A percentile compares a stretch with the other conserved stretches of the same genome.
phyloP scores from a whole-genome alignment of 192 early-diverging fungal species.

The Rhizophagus clarus region DNA sequence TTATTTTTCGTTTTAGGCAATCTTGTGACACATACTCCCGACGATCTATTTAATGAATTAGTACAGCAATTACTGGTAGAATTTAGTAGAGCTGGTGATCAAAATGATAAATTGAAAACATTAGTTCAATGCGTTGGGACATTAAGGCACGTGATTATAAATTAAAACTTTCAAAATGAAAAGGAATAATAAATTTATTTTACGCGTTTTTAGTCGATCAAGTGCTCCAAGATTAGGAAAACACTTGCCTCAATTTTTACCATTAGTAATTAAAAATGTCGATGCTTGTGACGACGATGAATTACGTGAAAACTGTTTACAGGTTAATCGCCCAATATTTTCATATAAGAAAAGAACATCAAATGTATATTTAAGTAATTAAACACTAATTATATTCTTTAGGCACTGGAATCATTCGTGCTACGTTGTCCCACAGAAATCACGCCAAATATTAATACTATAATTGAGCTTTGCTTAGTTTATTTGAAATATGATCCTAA shows the following conservation, averaged over 20 bases:
- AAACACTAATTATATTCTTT: not conserved
- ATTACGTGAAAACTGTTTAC: conserved; percentile 78
- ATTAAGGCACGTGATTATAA: conserved; percentile 55
- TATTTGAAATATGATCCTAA: conserved; percentile 87
- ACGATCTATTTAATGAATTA: conserved; percentile 73
- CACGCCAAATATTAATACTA: conserved; percentile 57
- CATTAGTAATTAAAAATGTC: conserved; percentile 62
- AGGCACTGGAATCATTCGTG: conserved; percentile 74
- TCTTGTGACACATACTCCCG: conserved; percentile 64
- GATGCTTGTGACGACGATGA: conserved; percentile 70
- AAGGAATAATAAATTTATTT: not conserved
- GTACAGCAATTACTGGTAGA: conserved; percentile 56
- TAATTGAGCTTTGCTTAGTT: conserved; percentile 62
- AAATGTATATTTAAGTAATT: not conserved
- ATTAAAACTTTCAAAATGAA: not conserved
- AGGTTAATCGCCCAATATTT: conserved; percentile 34
- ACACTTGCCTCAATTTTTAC: conserved; percentile 62
- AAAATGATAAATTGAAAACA: conserved; percentile 69
- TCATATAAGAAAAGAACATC: not conserved
- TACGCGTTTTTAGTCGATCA: conserved; percentile 58
- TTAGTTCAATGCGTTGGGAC: conserved; percentile 72
- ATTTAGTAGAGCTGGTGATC: conserved; percentile 52
- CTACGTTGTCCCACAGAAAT: conserved; percentile 79
- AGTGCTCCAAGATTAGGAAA: conserved; percentile 69
- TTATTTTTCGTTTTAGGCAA: conserved; percentile 38